A percentile compares a stretch with the other conserved stretches of the same genome.
Evolutionary conservation across 139 green algal species (phyloP).

Genomic region (Ettlia oleoabundans): DNA sequence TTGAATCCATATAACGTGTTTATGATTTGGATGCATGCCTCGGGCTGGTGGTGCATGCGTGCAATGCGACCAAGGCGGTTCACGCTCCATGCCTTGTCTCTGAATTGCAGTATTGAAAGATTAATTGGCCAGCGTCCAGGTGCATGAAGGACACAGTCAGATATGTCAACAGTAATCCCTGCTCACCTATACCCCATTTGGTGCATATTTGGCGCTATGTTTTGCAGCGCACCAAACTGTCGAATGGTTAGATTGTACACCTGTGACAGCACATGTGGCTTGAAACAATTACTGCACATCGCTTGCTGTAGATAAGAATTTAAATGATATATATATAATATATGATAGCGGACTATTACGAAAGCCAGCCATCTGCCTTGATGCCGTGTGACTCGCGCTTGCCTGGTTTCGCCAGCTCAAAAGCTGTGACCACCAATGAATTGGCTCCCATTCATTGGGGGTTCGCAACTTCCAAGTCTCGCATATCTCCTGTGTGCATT

Average conservation of each 20-base stretch:
- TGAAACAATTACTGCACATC: neutral
- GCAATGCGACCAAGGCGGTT: conserved; percentile 91
- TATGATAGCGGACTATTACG: too few relatives aligned
- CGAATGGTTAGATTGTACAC: conserved; percentile 97
- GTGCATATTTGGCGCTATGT: conserved; percentile 73
- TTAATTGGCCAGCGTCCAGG: too few relatives aligned
- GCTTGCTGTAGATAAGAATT: neutral
- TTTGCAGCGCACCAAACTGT: conserved; percentile 71
- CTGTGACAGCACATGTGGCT: neutral
- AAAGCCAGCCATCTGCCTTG: too few relatives aligned
- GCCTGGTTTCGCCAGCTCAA: conserved; percentile 94
- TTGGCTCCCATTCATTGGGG: conserved; percentile 95
- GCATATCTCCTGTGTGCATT: conserved; percentile 82
- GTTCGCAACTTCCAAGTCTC: conserved; percentile 92
- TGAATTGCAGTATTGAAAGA: neutral
- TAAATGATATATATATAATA: neutral
- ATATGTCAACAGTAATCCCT: too few relatives aligned
- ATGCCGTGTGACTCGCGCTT: neutral
- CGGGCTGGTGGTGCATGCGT: conserved; percentile 70
- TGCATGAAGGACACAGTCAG: too few relatives aligned
- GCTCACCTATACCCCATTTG: conserved; percentile 63
- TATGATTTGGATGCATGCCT: conserved; percentile 75
- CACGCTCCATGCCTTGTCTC: conserved; percentile 95
- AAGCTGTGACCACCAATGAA: conserved; percentile 91
- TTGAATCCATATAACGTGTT: conserved; percentile 96